phyloP scores from a whole-genome alignment of 441 rosid genomes.

The Pelargonium australe region DNA sequence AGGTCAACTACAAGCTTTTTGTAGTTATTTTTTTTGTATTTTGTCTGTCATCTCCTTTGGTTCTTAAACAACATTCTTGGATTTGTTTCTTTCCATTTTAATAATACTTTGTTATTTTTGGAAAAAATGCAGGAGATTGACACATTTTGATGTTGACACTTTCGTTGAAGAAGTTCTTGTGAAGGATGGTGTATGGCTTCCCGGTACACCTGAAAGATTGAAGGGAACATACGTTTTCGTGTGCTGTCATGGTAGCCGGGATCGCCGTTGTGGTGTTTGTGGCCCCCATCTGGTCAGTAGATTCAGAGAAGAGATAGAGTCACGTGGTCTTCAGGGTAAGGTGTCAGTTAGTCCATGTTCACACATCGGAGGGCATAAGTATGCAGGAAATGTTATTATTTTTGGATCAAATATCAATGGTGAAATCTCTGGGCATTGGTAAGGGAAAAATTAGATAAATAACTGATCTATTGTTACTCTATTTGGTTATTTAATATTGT shows the following conservation, averaged over 20 bases:
- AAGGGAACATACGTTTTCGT: conserved; percentile 82
- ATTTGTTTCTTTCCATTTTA: conserved; percentile 13
- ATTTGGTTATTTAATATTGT: not conserved
- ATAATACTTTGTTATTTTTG: conserved; percentile 21
- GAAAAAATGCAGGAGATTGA: conserved; percentile 75
- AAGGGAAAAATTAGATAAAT: conserved; percentile 19
- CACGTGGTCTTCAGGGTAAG: conserved; percentile 64
- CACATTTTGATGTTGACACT: conserved; percentile 97
- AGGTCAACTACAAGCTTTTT: conserved; percentile 39
- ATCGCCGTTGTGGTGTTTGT: conserved; percentile 86
- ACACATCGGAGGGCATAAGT: conserved; percentile 89
- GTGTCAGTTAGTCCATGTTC: conserved; percentile 95
- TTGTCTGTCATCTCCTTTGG: not conserved
- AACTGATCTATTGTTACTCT: conserved; percentile 12
- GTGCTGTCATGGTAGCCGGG: conserved; percentile 88
- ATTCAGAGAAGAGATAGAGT: conserved; percentile 83
- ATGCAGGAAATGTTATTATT: conserved; percentile 91
- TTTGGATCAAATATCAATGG: conserved; percentile 57
- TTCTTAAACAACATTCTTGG: conserved; percentile 9
- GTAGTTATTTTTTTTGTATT: conserved; percentile 9
- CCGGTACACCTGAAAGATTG: conserved; percentile 78
- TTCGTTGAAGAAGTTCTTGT: conserved; percentile 98
- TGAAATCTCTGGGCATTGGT: conserved; percentile 80
- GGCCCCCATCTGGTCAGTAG: conserved; percentile 73
- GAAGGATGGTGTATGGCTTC: conserved; percentile 88